Base-by-base conservation (phyloP, 2,329 filamentous ascomycete species). In the Alternaria incomplexa region DNA sequence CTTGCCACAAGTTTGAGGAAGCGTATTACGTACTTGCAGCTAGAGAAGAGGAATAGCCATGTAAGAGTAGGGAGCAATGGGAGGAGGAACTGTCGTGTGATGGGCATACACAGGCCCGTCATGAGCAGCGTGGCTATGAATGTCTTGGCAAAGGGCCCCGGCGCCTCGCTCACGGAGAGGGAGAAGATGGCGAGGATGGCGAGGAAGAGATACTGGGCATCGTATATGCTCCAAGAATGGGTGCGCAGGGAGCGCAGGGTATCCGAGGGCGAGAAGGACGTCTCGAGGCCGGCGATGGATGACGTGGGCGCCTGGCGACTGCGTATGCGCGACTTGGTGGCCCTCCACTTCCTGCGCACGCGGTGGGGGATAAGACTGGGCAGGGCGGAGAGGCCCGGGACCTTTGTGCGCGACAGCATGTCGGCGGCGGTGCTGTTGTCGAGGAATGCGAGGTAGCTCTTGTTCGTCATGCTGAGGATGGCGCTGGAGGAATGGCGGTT, bases 21-120 rank as follows among this genome's bases (percentile, higher is more conserved):
- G 36, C 45, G 52, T 45, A 65, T 60, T 57, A 88, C 93, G 84
- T 89, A 97, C 93, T 95, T 91, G 85, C 92, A 96, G 67, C 91
- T 90, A 80, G 96, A 97, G 83, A 97, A 97, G 79, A 97, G 93
- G 52, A 97, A 84, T 44, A 97, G 85, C 88, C 94, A 98, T 23
- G 89, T 90, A 80, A 92, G 90, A 67, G 97, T 93, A 7, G 93
- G 91, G 63, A 96, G 85, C 56, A 93, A 93, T 10, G 95, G 94
- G 45, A 97, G 85, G 78, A 97, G 93, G 80, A 97, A 97, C 79
- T 98, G 95, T 67, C 93, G 87, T 4, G 94, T 96, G 54, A 93
- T 86, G 7, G 95, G 95, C 80, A 97, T 87, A 47, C 95, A 84
- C 43, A 97, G 84, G 30, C 93, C 88, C 69, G 89, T 83, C 63